Conservation (phyloP, 345 rosid species). For the Kandelia obovata region DNA sequence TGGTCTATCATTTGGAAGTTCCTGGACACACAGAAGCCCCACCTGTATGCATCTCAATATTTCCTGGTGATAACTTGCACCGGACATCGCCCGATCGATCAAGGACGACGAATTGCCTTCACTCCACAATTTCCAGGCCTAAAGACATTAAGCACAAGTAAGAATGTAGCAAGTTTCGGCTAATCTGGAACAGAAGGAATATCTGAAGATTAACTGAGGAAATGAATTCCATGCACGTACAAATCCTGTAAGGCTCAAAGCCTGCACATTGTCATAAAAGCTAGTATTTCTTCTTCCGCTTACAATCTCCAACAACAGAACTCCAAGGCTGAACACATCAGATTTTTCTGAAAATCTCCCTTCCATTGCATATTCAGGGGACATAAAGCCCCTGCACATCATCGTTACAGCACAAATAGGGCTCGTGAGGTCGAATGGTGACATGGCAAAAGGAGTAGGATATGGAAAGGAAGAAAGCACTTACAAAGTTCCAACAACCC, state of each 20-base stretch:
- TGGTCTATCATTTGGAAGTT: slow-evolving; percentile 14
- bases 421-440: neutral
- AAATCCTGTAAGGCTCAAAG: slow-evolving; percentile 12
- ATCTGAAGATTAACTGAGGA: neutral
- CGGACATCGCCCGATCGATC: slow-evolving; percentile 1
- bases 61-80: neutral
- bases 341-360: slow-evolving; percentile 23
- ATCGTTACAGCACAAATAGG: too few relatives aligned
- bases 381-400: slow-evolving; percentile 12
- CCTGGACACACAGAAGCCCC: slow-evolving; percentile 15
- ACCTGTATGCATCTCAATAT: slow-evolving; percentile 13
- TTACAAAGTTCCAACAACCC: slow-evolving; percentile 20
- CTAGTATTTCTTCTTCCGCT: slow-evolving; percentile 14
- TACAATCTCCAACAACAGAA: slow-evolving; percentile 12
- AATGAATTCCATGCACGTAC: neutral
- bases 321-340: slow-evolving; percentile 20
- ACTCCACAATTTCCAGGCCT: slow-evolving; percentile 19
- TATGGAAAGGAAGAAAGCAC: neutral
- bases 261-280: slow-evolving; percentile 6
- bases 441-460: neutral
- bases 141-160: neutral
- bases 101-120: neutral
- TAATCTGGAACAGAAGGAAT: neutral
- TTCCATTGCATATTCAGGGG: slow-evolving; percentile 25
- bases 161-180: neutral